These are phyloP conservation scores for Fagopyrum tataricum DNA, from an alignment of 148 eudicot genomes.

Conservation along the genomic window DNA sequence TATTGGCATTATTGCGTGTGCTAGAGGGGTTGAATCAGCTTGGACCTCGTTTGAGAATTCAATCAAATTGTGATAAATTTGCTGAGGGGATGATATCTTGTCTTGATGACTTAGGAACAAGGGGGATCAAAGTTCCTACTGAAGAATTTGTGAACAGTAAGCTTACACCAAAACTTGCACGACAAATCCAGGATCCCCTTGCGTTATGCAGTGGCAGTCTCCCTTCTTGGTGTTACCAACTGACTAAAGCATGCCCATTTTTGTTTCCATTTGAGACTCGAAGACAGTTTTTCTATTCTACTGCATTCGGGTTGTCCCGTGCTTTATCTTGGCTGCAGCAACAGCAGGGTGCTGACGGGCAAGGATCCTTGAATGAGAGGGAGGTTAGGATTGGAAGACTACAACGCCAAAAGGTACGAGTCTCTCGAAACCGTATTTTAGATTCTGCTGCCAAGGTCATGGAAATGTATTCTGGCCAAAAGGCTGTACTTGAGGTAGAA, in stretches of 20 bases:
- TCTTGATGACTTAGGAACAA: slow-evolving; percentile 45
- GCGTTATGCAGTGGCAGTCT: slow-evolving; percentile 97
- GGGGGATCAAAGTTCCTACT: slow-evolving; percentile 46
- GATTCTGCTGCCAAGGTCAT: slow-evolving; percentile 99
- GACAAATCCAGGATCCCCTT: slow-evolving; percentile 99
- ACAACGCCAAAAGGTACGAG: slow-evolving; percentile 96
- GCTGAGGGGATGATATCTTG: slow-evolving; percentile 64
- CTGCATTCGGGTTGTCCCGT: slow-evolving; percentile 94
- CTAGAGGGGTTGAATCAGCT: slow-evolving; percentile 95
- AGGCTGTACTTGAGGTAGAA: slow-evolving; percentile 97
- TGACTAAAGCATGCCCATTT: slow-evolving; percentile 93
- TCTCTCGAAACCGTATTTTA: slow-evolving; percentile 83
- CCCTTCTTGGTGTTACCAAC: slow-evolving; percentile 96
- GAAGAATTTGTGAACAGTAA: slow-evolving; percentile 84
- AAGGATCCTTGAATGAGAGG: slow-evolving; percentile 67
- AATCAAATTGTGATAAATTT: slow-evolving; percentile 51
- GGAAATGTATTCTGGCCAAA: slow-evolving; percentile 99
- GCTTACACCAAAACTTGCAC: slow-evolving; percentile 90
- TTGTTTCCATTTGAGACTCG: slow-evolving; percentile 97
- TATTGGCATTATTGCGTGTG: slow-evolving; percentile 75
- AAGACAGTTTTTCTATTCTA: slow-evolving; percentile 93
- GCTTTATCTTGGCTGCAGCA: slow-evolving; percentile 87
- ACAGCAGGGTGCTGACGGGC: slow-evolving; percentile 85
- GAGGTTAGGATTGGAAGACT: slow-evolving; percentile 88
- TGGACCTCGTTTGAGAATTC: slow-evolving; percentile 78